These are phyloP conservation scores for Thermoascus crustaceus DNA, from an alignment of 2,329 filamentous ascomycete genomes.

Conservation along the genomic window DNA sequence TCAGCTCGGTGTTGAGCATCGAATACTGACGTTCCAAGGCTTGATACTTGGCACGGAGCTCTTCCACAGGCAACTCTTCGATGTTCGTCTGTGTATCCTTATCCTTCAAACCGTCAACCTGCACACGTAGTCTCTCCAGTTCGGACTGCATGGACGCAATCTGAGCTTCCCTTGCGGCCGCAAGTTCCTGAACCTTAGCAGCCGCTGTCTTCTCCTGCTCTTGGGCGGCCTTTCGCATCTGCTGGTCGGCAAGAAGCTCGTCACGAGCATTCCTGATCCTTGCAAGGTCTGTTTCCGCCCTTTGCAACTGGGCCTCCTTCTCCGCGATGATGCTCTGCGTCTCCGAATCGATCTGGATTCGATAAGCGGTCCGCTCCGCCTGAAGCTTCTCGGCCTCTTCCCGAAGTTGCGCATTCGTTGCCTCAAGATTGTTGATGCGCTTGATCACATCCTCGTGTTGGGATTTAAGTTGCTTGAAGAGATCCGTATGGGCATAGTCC, in stretches of 20 bases:
- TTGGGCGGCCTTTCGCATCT: conserved; percentile 68
- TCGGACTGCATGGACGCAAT: conserved; percentile 78
- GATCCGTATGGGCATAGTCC: conserved; percentile 83
- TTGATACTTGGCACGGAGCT: conserved; percentile 64
- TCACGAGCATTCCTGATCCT: conserved; percentile 78
- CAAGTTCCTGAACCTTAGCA: conserved; percentile 70
- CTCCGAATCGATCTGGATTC: conserved; percentile 73
- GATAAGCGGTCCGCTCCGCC: conserved; percentile 74
- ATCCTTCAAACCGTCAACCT: conserved; percentile 42
- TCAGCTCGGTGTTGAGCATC: conserved; percentile 77
- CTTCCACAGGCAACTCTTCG: conserved; percentile 57
- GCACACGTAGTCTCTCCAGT: conserved; percentile 59
- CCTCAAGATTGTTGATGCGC: conserved; percentile 83
- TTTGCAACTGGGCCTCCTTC: conserved; percentile 70
- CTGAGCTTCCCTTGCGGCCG: conserved; percentile 68
- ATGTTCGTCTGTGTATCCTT: conserved; percentile 35
- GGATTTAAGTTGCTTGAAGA: conserved; percentile 84
- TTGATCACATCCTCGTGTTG: conserved; percentile 91
- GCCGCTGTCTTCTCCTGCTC: conserved; percentile 65
- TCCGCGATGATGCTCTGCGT: conserved; percentile 64
- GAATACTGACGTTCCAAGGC: conserved; percentile 72
- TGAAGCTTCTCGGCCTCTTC: conserved; percentile 81
- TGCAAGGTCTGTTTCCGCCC: conserved; percentile 74
- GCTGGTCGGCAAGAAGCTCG: conserved; percentile 73
- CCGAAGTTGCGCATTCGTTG: conserved; percentile 72